Percentiles rank a stretch among this genome's conserved stretches.
Evolutionary conservation across 2,329 filamentous ascomycete species (phyloP).

Genomic region (Dothideomycetes sp.): DNA sequence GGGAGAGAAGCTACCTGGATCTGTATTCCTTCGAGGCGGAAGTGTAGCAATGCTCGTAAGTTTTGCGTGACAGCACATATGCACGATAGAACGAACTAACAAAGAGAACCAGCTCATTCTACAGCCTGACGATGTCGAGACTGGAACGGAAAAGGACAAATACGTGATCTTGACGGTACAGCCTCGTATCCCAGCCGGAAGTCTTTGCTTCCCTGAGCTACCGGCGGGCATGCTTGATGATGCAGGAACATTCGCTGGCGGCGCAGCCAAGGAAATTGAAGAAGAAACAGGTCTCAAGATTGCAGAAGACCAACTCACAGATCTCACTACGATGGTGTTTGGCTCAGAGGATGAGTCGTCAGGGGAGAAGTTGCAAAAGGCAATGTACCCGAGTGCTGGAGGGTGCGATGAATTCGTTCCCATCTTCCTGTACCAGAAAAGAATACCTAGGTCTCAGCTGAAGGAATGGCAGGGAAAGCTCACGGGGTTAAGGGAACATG

Average conservation of each 20-base stretch:
- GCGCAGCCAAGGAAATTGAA: conserved; percentile 47
- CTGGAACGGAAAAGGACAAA: conserved; percentile 36
- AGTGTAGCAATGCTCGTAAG: conserved; percentile 48
- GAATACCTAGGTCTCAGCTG: conserved; percentile 40
- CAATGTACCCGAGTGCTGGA: conserved; percentile 46
- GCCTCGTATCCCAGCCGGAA: conserved; percentile 48
- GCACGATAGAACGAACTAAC: neutral
- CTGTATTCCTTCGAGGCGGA: conserved; percentile 49
- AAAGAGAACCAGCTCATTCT: conserved; percentile 40
- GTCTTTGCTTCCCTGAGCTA: conserved; percentile 46
- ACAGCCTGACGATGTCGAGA: conserved; percentile 41
- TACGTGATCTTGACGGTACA: conserved; percentile 48
- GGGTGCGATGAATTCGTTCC: conserved; percentile 52
- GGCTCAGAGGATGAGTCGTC: conserved; percentile 14
- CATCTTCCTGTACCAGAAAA: conserved; percentile 47
- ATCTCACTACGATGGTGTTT: conserved; percentile 45
- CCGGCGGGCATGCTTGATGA: conserved; percentile 55
- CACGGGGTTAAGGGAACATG: conserved; percentile 45
- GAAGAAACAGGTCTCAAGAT: conserved; percentile 50
- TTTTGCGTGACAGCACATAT: conserved; percentile 5
- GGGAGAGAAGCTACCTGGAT: conserved; percentile 45
- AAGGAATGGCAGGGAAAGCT: conserved; percentile 43
- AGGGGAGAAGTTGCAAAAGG: conserved; percentile 37
- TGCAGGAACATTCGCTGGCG: conserved; percentile 43
- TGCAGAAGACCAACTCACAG: conserved; percentile 39